Evolutionary conservation across 2,329 filamentous ascomycete species (phyloP), one percentile per base, ranked within the genome.

Genomic region (Aspergillus fischeri): DNA sequence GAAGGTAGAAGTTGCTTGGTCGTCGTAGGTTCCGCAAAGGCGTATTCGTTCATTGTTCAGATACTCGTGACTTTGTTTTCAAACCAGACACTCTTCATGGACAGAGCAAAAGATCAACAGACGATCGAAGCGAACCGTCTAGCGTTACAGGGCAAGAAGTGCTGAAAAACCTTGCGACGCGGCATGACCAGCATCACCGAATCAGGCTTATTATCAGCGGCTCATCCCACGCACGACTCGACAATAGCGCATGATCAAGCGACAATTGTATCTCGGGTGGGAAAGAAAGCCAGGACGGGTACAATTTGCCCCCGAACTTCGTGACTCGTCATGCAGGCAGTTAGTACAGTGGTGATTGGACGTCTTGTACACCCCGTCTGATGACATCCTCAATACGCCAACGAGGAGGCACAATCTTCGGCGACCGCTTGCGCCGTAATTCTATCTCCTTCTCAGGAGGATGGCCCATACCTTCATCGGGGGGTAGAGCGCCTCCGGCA

Each of bases 311-410:
- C 20, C 17, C 11, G 41, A 48, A 25, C 52, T 52, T 41, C 49
- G 55, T 58, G 53, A 53, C 53, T 50, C 53, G 51, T 9, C 28
- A 49, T 49, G n/a, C 53, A 52, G 57, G 51, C 56, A 61, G 53
- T 64, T 85, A 92, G 73, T 85, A 82, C 70, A 95, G 78, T 51
- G 86, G 84, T 54, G 82, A 68, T 78, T 94, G 91, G 66, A 88
- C 84, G 74, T 95, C 91, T 66, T 88, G 83, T 24, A 88, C 89
- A 60, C 90, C 90, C 53, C 83, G 80, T 64, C 83, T 84, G 62
- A 96, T 80, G 54, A 94, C 86, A 63, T 91, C 88, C 63, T 90
- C 83, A 20, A 92, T 74, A 61, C 81, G 82, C 92, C 92, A 97
- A 64, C 92, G 81, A 10, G 92, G 92, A 54, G 90, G 84, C 44